phyloP scores from a whole-genome alignment of 176 grass and related monocot species.

The Oryza brachyantha region DNA sequence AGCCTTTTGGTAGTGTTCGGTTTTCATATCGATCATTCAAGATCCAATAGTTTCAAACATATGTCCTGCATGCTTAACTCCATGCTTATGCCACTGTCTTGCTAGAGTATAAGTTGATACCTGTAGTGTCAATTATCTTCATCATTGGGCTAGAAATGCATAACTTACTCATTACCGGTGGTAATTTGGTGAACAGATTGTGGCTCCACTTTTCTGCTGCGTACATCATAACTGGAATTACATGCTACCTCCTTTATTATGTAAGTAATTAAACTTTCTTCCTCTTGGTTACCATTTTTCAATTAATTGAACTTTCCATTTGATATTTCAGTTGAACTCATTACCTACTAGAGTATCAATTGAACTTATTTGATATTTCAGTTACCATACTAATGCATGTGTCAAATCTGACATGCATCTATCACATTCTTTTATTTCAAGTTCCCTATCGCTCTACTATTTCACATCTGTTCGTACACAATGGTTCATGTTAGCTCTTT shows the following conservation, averaged over 20 bases:
- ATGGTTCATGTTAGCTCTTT: slow-evolving; percentile 14
- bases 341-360: background rate
- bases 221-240: slow-evolving; percentile 75
- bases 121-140: slow-evolving; percentile 1
- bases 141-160: background rate
- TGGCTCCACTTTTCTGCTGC: slow-evolving; percentile 96
- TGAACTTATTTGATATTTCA: background rate
- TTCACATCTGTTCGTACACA: slow-evolving; percentile 22
- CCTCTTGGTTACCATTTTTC: background rate
- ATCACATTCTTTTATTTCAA: background rate
- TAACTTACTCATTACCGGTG: slow-evolving; percentile 19
- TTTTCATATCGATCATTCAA: background rate
- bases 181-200: slow-evolving; percentile 58
- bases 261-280: slow-evolving; percentile 54
- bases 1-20: background rate
- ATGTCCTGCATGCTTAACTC: background rate
- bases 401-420: background rate
- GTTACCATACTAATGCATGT: background rate
- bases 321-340: background rate
- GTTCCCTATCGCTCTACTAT: background rate
- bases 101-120: background rate
- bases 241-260: slow-evolving; percentile 83
- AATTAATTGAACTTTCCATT: slow-evolving; percentile 40
- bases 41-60: background rate
- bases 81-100: background rate